Evolutionary conservation across 169 alveolate species (phyloP).

Genomic region (Babesia gibsoni): DNA sequence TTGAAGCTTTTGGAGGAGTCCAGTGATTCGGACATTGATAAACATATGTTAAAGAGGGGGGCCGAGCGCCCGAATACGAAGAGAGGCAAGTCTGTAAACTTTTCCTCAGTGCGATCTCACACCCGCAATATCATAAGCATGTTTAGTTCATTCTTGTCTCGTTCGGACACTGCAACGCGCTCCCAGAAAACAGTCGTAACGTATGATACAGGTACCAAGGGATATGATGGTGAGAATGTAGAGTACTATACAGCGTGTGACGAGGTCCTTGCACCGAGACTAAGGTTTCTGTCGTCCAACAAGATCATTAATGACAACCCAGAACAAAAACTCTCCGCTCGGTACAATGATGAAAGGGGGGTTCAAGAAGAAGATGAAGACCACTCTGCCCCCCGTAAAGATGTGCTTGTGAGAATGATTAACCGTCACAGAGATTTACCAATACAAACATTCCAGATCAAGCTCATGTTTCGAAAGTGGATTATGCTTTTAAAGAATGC

Average conservation of each 20-base stretch:
- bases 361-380: neutral
- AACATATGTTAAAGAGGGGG: neutral
- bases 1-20: slow-evolving; percentile 19
- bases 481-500: neutral
- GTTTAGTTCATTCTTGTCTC: neutral
- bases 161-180: neutral
- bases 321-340: neutral
- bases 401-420: neutral
- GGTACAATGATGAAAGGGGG: neutral
- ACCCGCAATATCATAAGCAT: neutral
- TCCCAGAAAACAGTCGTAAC: neutral
- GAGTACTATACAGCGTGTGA: neutral
- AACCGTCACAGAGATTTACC: slow-evolving; percentile 21
- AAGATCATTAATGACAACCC: neutral
- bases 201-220: neutral
- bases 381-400: neutral
- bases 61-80: slow-evolving; percentile 1
- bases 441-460: neutral
- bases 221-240: neutral
- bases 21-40: slow-evolving; percentile 8
- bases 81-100: neutral
- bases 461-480: neutral
- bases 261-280: neutral
- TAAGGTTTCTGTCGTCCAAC: neutral
- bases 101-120: neutral